These are phyloP conservation scores for Colletotrichum sp. DNA, from an alignment of 2,329 filamentous ascomycete species.

Conservation along the genomic window DNA sequence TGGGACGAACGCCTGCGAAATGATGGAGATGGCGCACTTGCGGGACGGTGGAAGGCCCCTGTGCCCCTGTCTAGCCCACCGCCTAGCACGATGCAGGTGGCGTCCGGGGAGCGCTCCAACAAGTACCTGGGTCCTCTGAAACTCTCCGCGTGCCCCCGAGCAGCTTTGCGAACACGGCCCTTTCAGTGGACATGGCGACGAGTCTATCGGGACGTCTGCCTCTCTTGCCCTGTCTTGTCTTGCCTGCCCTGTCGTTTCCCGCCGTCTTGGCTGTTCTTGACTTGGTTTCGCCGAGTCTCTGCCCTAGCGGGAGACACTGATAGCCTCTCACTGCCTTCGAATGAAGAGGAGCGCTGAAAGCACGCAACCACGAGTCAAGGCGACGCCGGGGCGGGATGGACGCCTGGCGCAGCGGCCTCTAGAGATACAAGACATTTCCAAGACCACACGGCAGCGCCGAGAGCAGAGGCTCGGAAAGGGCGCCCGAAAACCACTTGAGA, in stretches of 20 bases:
- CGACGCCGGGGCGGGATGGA: slow-evolving; percentile 6
- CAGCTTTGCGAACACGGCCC: not conserved
- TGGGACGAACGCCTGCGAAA: slow-evolving; percentile 12
- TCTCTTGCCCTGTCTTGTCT: not conserved
- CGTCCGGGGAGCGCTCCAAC: not conserved
- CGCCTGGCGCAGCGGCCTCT: slow-evolving; percentile 5
- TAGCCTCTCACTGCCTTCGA: not conserved
- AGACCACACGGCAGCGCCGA: slow-evolving; percentile 6
- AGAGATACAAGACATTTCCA: not conserved
- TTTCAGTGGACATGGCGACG: not conserved
- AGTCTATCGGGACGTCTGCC: not conserved
- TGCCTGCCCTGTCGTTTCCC: not conserved
- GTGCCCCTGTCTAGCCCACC: not conserved
- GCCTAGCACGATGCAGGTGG: not conserved
- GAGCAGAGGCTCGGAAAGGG: not conserved
- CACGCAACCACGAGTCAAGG: not conserved
- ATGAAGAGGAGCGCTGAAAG: not conserved
- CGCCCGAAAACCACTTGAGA: not conserved
- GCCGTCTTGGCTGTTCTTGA: not conserved
- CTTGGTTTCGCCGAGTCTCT: not conserved
- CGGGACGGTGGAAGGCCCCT: not conserved
- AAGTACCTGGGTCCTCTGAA: not conserved
- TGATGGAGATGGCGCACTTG: slow-evolving; percentile 4
- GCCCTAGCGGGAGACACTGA: not conserved
- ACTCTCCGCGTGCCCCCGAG: not conserved